Evolutionary conservation across 345 rosid species (phyloP), one percentile per base, ranked within the genome.

Genomic region (Aurinia saxatilis): DNA sequence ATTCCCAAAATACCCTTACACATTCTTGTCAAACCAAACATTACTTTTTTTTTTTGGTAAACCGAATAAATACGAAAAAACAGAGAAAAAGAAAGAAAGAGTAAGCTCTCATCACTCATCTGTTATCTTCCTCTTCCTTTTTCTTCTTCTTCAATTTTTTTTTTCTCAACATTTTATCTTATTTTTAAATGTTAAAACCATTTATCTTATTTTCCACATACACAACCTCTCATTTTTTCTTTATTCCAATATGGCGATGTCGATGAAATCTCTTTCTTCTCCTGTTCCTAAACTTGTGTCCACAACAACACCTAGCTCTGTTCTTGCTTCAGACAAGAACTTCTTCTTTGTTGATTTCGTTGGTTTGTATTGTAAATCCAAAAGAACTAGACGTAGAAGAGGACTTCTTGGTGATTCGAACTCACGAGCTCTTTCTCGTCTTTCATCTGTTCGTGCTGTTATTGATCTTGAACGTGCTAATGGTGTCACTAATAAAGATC

Each of bases 301-400:
- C 29, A 50, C 80, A 2, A 50, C 80, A 2, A 73, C 68, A 33
- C 80, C 84, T 8, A 68, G 73, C 67, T 80, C 89, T 13, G 72
- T 68, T 16, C 77, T 80, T 38, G 49, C 75, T 18, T 70, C 82
- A 11, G 65, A 59, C 42, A 77, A 46, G 37, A 63, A 67, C 21
- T 67, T 74, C 48, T 74, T 84, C 42, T 71, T 75, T 76, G 85
- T 82, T 27, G 98, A 91, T 70, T 91, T 91, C 63, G 80, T 81
- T 10, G 92, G 93, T 5, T 68, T 81, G 2, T 71, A 64, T 34
- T 77, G 83, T 25, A 77, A 90, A 33, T 66, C 67, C 13, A 83
- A 71, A 60, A 53, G 74, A 10, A 40, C 74, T 3, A 57, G 88
- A 49, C 78, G 91, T 62, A 67, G 85, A n/a, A n/a, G n/a, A n/a